A percentile compares a stretch with the other conserved stretches of the same genome.
phyloP scores from a whole-genome alignment of 768 basidiomycete genomes.

The Pleurotus tuber-regium region DNA sequence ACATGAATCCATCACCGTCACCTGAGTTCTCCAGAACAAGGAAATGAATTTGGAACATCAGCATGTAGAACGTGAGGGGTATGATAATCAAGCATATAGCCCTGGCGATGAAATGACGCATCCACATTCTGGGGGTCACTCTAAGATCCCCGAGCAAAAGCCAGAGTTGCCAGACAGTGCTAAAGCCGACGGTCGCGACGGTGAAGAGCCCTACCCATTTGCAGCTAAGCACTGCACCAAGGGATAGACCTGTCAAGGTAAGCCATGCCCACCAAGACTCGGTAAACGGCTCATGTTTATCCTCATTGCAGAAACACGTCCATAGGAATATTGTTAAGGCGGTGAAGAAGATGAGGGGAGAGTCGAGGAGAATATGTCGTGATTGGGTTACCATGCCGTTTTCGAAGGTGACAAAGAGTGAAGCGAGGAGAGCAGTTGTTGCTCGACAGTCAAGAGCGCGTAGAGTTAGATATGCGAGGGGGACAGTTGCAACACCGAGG shows the following conservation, averaged over 20 bases:
- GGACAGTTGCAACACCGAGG: constrained; percentile 87
- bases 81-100: constrained; percentile 87
- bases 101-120: constrained; percentile 84
- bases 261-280: constrained; percentile 94
- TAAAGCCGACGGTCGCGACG: constrained; percentile 88
- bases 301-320: constrained; percentile 89
- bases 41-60: constrained; percentile 96
- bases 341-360: constrained; percentile 98
- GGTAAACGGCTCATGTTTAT: constrained; percentile 81
- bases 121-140: constrained; percentile 71
- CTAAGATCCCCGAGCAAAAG: constrained; percentile 81
- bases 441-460: constrained; percentile 91
- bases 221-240: constrained; percentile 91
- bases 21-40: constrained; percentile 84
- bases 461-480: constrained; percentile 89
- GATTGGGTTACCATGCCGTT: constrained; percentile 96
- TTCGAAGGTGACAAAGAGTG: constrained; percentile 93
- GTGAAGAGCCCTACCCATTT: constrained; percentile 99
- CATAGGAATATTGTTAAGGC: constrained; percentile 86
- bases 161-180: constrained; percentile 88
- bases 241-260: constrained; percentile 76
- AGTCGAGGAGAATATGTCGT: constrained; percentile 95
- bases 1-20: constrained; percentile 99
- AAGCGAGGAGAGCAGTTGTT: constrained; percentile 87
- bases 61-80: constrained; percentile 89